phyloP scores from a whole-genome alignment of 1,284 basidiomycete species.

The Cryptococcus sp. region DNA sequence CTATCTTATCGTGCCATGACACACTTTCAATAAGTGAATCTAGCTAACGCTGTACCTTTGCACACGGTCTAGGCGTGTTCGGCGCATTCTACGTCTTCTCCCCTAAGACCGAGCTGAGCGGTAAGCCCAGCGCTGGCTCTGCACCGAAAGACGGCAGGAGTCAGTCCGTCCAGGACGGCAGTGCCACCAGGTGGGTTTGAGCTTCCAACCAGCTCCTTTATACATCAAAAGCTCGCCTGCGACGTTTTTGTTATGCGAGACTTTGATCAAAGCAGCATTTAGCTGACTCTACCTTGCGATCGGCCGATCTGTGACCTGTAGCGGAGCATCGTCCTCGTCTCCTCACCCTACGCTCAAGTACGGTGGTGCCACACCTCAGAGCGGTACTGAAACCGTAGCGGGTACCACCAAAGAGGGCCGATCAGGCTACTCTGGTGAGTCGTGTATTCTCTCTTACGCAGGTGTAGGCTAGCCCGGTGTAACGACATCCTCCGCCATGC shows the following conservation, averaged over 20 bases:
- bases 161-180: slow-evolving; percentile 27
- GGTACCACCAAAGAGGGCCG: slow-evolving; percentile 27
- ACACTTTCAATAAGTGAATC: not conserved
- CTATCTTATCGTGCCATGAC: not conserved
- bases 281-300: not conserved
- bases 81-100: slow-evolving; percentile 38
- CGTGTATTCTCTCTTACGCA: not conserved
- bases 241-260: not conserved
- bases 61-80: slow-evolving; percentile 27
- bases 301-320: not conserved
- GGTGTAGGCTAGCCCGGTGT: not conserved
- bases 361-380: slow-evolving; percentile 33
- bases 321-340: slow-evolving; percentile 11
- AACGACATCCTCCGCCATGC: too few species aligned
- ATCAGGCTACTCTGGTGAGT: slow-evolving; percentile 30
- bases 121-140: slow-evolving; percentile 19
- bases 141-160: slow-evolving; percentile 25
- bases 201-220: not conserved
- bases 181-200: slow-evolving; percentile 20
- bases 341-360: slow-evolving; percentile 30
- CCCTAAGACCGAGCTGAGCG: slow-evolving; percentile 36
- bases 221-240: not conserved
- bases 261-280: not conserved
- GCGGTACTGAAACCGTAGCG: slow-evolving; percentile 30
- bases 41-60: not conserved